phyloP scores from a whole-genome alignment of 768 basidiomycete genomes.

The Suillus subluteus region DNA sequence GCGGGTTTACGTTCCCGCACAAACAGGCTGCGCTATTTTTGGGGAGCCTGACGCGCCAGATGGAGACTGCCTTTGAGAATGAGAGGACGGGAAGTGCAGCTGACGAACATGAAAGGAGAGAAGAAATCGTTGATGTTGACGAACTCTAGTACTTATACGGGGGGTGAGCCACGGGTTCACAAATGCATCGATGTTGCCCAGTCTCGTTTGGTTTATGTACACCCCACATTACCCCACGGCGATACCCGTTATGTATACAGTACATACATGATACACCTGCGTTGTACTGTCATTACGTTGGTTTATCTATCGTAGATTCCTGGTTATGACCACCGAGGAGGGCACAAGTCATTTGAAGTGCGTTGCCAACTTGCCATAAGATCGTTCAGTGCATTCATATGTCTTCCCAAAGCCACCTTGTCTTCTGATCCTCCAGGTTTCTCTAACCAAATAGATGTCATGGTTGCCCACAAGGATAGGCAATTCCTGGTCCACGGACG shows the following conservation, averaged over 20 bases:
- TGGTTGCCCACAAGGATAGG: neutral
- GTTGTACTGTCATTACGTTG: neutral
- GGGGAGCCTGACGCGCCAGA: slow-evolving; percentile 6
- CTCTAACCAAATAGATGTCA: neutral
- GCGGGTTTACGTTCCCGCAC: slow-evolving; percentile 68
- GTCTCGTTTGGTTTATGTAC: neutral
- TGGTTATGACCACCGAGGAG: neutral
- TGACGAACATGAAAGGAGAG: slow-evolving; percentile 1
- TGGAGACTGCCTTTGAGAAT: slow-evolving; percentile 1
- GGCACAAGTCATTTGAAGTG: neutral
- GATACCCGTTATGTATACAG: neutral
- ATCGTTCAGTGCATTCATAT: neutral
- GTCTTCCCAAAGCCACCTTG: neutral
- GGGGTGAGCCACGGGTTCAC: neutral
- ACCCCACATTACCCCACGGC: neutral
- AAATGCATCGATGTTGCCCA: neutral
- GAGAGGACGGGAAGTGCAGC: neutral
- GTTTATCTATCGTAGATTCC: neutral
- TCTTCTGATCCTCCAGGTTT: neutral
- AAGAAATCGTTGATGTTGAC: neutral
- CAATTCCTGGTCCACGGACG: neutral
- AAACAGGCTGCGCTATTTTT: slow-evolving; percentile 71
- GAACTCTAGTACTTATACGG: neutral
- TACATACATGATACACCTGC: neutral
- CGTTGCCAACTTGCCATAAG: neutral